Base-by-base conservation (phyloP, 176 grass and related monocot species). In the Oryza glaberrima region DNA sequence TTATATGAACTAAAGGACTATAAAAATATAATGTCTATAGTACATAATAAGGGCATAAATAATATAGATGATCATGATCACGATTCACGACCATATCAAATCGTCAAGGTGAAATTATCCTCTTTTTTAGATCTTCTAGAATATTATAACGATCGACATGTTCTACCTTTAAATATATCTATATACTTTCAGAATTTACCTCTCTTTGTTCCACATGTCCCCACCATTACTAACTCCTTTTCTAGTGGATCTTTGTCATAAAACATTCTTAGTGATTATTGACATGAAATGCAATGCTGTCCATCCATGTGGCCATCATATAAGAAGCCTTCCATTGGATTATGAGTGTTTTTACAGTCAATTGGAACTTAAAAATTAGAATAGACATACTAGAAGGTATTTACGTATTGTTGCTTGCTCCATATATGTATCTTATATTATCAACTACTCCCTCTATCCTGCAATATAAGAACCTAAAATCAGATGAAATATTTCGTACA, bases 151-250 rank as follows among this genome's bases (percentile, higher is more conserved):
- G 68, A 38, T 78, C 19, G 3, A 69, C 16, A 68, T 78, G 75
- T 71, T 87, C 16, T 68, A 75, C 68, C 68, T 74, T 73, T 80
- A 63, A 22, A 63, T 63, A 63, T 63, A 63, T 23, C 20, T 61
- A 71, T 70, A 81, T 5, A 69, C 52, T 89, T 83, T 76, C 4
- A 69, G 70, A 77, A 89, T 81, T 89, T 81, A 77, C 88, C 82
- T 70, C 51, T 63, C 58, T 9, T 22, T 72, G 81, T 44, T 73
- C 32, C n/a, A 63, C 56, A 23, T 78, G 54, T 30, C 80, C 67
- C 75, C 67, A 83, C 68, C 45, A 88, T 83, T 67, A 44, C 43
- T 19, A 54, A 65, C 66, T 83, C 35, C 15, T 84, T 84, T 45
- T 74, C 23, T 20, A 68, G 25, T 65, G 56, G 46, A 74, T 79